These are phyloP conservation scores for Kuraishia ogatae DNA, from an alignment of 805 yeast species.

Conservation along the genomic window DNA sequence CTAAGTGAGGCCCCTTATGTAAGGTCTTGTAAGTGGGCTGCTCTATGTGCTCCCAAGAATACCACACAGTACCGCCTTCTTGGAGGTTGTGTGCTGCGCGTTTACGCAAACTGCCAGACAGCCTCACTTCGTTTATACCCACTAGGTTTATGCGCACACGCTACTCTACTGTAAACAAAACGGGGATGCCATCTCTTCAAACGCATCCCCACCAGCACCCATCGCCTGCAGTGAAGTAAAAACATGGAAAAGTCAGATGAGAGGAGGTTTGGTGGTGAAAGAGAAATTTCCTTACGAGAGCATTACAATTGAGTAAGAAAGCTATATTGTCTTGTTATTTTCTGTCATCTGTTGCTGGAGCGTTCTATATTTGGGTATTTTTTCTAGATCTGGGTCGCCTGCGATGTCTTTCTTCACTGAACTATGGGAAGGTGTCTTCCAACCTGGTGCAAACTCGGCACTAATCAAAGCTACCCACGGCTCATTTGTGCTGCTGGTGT, in stretches of 20 bases:
- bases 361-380: too few species aligned
- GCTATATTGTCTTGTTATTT: too few species aligned
- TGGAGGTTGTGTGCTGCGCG: too few species aligned
- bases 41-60: too few species aligned
- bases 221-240: not conserved
- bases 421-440: slow-evolving; percentile 84
- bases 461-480: slow-evolving; percentile 82
- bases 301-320: too few species aligned
- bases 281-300: too few species aligned
- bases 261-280: not conserved
- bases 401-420: slow-evolving; percentile 44
- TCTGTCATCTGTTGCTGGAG: too few species aligned
- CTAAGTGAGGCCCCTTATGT: too few species aligned
- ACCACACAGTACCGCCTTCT: too few species aligned
- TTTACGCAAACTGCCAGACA: not conserved
- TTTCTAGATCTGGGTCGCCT: too few species aligned
- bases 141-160: not conserved
- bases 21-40: too few species aligned
- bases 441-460: slow-evolving; percentile 91
- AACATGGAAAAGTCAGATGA: not conserved
- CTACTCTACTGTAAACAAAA: not conserved
- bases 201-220: not conserved
- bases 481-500: slow-evolving; percentile 59
- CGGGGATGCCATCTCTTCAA: not conserved
- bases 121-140: not conserved